Evolutionary conservation across 768 basidiomycete genomes (phyloP).

Genomic region (Lactifluus subvellereus): DNA sequence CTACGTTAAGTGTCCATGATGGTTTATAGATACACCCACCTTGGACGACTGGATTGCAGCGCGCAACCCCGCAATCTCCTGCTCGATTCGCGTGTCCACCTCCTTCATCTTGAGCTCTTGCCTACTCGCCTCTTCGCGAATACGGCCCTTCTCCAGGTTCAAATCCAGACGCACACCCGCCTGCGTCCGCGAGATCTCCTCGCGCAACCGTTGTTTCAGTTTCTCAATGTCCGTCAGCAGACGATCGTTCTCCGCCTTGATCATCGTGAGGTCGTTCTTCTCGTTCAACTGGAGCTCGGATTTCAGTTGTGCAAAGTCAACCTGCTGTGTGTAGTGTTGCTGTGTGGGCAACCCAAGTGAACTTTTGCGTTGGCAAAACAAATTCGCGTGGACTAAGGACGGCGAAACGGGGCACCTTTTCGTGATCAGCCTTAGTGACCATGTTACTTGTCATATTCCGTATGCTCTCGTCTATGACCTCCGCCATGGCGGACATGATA

Average conservation of each 20-base stretch:
- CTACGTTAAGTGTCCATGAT: neutral
- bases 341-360: slow-evolving; percentile 28
- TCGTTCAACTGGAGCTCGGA: slow-evolving; percentile 94
- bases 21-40: slow-evolving; percentile 36
- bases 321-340: slow-evolving; percentile 93
- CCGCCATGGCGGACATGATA: slow-evolving; percentile 94
- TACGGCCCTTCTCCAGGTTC: slow-evolving; percentile 93
- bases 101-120: slow-evolving; percentile 97
- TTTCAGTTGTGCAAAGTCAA: slow-evolving; percentile 95
- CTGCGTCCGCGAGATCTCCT: slow-evolving; percentile 89
- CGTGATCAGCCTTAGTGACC: slow-evolving; percentile 94
- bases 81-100: slow-evolving; percentile 94
- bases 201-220: slow-evolving; percentile 86
- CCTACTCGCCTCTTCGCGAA: slow-evolving; percentile 85
- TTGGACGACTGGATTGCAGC: slow-evolving; percentile 84
- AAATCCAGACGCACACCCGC: slow-evolving; percentile 90
- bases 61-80: slow-evolving; percentile 83
- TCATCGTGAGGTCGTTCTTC: slow-evolving; percentile 92
- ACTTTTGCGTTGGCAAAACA: neutral
- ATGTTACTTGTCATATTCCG: slow-evolving; percentile 93
- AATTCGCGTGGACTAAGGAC: neutral
- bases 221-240: slow-evolving; percentile 87
- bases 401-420: slow-evolving; percentile 56
- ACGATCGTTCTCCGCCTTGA: slow-evolving; percentile 97
- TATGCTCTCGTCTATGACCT: slow-evolving; percentile 96